Evolutionary conservation across 106 monocot species (phyloP), one percentile per base, ranked within the genome.

Genomic region (Dioscorea alata): DNA sequence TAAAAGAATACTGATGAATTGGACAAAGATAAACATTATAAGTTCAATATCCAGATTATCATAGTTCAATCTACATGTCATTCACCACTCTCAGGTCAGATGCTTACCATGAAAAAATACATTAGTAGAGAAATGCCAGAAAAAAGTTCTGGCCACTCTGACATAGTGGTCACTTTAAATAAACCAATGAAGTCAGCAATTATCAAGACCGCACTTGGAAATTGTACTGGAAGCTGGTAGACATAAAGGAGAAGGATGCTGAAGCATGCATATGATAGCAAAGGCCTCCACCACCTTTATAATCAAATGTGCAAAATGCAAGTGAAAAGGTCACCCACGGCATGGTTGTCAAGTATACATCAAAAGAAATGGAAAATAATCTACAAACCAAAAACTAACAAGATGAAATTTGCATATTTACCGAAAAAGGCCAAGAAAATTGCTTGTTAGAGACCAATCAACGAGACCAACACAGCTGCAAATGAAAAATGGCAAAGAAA

Each of bases 391-490:
- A 19, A 58, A 60, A 23, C 23, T 71, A 23, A 54, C 51, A 48
- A 16, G 23, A 61, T 6, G 57, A 21, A 13, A 57, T 35, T 50
- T 33, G 23, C n/a, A 28, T 12, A 69, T 76, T 81, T 81, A 95
- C 94, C 91, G 78, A 66, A 91, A 95, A 67, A 96, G 88, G 14
- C 91, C 95, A 60, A 91, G 81, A 74, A 96, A 96, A 68, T 96
- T 91, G 82, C 95, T 89, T 31, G 86, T 88, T 50, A 96, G 58
- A 63, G 95, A 96, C 95, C 95, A 96, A 86, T 91, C 82, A 75
- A 96, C 91, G 82, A 96, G 86, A 23, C 95, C 88, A 58, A 96
- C 86, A 71, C 95, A 96, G 59, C 95, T 91, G 69, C 88, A 86
- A 65, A 96, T 71, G 70, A 96, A 96, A 65, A 91, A 91, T 34